Conservation (phyloP, 768 basidiomycete species). For the Phanerochaete carnosa region DNA sequence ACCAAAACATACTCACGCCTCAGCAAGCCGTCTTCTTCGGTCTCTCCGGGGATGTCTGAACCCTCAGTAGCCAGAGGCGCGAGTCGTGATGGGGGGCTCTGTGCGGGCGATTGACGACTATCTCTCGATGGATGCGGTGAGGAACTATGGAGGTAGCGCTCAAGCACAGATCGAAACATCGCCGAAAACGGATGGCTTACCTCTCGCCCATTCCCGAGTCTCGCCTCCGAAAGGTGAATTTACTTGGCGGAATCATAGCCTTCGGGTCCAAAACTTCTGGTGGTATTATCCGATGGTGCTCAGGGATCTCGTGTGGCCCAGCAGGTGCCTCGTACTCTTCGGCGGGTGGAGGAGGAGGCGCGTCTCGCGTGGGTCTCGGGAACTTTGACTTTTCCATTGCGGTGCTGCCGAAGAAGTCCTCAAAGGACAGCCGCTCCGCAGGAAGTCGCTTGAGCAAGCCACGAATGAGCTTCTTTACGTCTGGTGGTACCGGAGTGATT, state of each 20-base stretch:
- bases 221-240: constrained; percentile 63
- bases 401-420: constrained; percentile 85
- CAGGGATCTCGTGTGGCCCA: constrained; percentile 50
- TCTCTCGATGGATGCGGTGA: not conserved
- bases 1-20: constrained; percentile 92
- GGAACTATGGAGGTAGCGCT: not conserved
- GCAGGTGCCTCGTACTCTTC: constrained; percentile 19
- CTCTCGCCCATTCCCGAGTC: constrained; percentile 12
- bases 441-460: constrained; percentile 82
- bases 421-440: constrained; percentile 80
- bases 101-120: not conserved
- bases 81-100: not conserved
- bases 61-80: constrained; percentile 48
- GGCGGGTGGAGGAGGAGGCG: constrained; percentile 25
- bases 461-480: constrained; percentile 87
- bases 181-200: not conserved
- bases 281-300: constrained; percentile 70
- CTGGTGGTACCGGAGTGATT: constrained; percentile 61
- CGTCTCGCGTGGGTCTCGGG: constrained; percentile 44
- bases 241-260: constrained; percentile 79
- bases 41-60: constrained; percentile 77
- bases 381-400: constrained; percentile 79
- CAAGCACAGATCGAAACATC: not conserved
- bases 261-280: constrained; percentile 79
- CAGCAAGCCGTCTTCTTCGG: constrained; percentile 77